Conservation (phyloP, 2,329 filamentous ascomycete genomes). For the Sporothrix inflata region DNA sequence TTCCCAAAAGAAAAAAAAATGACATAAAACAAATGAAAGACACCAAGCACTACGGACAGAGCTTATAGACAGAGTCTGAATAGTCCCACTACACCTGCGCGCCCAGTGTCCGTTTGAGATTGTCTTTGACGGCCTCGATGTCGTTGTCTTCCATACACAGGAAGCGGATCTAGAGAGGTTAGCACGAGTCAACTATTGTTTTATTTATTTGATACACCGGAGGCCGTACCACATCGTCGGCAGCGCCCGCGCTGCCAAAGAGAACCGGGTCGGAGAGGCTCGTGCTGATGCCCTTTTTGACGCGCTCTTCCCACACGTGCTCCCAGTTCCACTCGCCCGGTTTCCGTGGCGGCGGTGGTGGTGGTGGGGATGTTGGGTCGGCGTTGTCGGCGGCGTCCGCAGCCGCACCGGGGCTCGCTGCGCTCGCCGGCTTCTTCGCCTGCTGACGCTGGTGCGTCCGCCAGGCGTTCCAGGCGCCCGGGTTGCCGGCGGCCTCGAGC, state of each 20-base stretch:
- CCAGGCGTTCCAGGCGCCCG: conserved; percentile 95
- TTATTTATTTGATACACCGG: conserved; percentile 27
- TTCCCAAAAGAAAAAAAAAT: not conserved
- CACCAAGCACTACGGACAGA: too few relatives aligned
- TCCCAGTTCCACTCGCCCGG: conserved; percentile 97
- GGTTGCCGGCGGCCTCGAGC: conserved; percentile 81
- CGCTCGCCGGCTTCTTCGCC: not conserved
- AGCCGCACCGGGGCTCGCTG: not conserved
- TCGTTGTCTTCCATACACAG: conserved; percentile 64
- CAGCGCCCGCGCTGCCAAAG: conserved; percentile 65
- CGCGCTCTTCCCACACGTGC: conserved; percentile 91
- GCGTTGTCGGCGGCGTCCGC: not conserved
- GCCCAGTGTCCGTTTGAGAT: conserved; percentile 57
- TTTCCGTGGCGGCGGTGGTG: conserved; percentile 38
- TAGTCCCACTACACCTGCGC: conserved; percentile 25
- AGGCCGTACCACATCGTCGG: conserved; percentile 71
- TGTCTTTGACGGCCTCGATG: conserved; percentile 61
- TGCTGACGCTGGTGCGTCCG: conserved; percentile 64
- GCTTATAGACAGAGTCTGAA: too few relatives aligned
- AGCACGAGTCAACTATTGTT: not conserved
- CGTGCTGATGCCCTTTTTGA: conserved; percentile 74
- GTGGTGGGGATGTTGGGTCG: not conserved
- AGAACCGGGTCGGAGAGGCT: conserved; percentile 80
- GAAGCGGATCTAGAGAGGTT: conserved; percentile 62
- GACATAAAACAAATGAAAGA: too few relatives aligned